phyloP scores from a whole-genome alignment of 352 stramenopile species.

The Pythium apleroticum region DNA sequence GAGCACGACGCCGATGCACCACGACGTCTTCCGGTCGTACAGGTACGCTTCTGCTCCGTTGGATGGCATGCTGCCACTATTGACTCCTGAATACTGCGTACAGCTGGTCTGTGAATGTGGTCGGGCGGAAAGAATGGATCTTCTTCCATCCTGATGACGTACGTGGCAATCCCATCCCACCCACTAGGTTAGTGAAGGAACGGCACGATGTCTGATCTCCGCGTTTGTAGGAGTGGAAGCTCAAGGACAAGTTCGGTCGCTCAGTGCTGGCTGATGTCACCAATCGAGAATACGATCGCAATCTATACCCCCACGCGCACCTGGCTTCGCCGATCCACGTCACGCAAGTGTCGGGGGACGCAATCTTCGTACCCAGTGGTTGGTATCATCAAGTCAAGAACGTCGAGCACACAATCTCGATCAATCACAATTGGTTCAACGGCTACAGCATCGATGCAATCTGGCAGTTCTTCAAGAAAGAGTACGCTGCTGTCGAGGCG shows the following conservation, averaged over 20 bases:
- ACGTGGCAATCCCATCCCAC: conserved; percentile 9
- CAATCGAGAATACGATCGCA: conserved; percentile 36
- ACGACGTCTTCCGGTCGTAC: conserved; percentile 96
- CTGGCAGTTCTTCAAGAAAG: conserved; percentile 69
- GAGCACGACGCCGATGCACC: conserved; percentile 92
- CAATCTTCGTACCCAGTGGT: conserved; percentile 96
- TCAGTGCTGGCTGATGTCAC: conserved; percentile 59
- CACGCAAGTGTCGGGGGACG: conserved; percentile 65
- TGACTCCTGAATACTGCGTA: neutral
- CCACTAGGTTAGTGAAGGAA: neutral
- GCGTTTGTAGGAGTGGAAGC: conserved; percentile 54
- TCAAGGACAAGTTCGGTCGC: conserved; percentile 72
- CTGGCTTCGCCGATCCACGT: conserved; percentile 48
- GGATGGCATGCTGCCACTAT: neutral
- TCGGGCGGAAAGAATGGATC: conserved; percentile 93
- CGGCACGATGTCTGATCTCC: neutral
- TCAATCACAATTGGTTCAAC: conserved; percentile 99
- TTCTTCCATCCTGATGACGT: conserved; percentile 85
- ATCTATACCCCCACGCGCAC: conserved; percentile 55
- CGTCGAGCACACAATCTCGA: conserved; percentile 91
- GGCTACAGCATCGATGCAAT: conserved; percentile 66
- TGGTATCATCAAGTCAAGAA: conserved; percentile 97
- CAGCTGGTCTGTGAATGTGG: conserved; percentile 96
- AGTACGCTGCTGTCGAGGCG: conserved; percentile 55
- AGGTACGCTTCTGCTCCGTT: conserved; percentile 42